These are phyloP conservation scores for Eucalyptus rudis DNA, from an alignment of 345 rosid genomes.

Conservation along the genomic window DNA sequence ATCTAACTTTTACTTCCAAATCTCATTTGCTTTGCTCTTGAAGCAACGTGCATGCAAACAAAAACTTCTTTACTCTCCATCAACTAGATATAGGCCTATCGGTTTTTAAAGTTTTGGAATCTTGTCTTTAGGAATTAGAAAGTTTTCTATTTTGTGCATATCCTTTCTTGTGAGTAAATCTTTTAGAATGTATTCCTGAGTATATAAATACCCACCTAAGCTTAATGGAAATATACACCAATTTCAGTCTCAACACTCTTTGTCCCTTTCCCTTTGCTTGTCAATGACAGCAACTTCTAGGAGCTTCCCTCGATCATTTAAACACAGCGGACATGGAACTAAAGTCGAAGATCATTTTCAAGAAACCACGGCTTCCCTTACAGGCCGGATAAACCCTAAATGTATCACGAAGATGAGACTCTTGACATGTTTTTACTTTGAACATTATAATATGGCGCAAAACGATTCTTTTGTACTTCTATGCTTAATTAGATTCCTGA, in stretches of 20 bases:
- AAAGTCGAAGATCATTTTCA: background rate
- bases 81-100: background rate
- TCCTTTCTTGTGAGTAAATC: background rate
- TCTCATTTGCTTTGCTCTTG: background rate
- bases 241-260: background rate
- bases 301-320: background rate
- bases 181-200: rapidly evolving
- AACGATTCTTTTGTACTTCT: background rate
- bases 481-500: background rate
- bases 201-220: background rate
- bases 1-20: background rate
- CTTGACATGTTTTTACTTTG: background rate
- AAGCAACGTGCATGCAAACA: background rate
- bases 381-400: background rate
- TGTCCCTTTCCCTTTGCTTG: background rate
- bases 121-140: background rate
- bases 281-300: background rate
- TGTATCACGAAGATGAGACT: background rate
- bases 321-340: background rate
- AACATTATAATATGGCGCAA: background rate
- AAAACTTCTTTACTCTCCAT: background rate
- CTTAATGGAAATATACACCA: background rate
- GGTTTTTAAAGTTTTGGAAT: background rate
- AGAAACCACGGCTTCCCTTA: background rate
- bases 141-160: too few relatives aligned